Base-by-base conservation (phyloP, 192 early-diverging fungal species). In the Coemansia sp. region DNA sequence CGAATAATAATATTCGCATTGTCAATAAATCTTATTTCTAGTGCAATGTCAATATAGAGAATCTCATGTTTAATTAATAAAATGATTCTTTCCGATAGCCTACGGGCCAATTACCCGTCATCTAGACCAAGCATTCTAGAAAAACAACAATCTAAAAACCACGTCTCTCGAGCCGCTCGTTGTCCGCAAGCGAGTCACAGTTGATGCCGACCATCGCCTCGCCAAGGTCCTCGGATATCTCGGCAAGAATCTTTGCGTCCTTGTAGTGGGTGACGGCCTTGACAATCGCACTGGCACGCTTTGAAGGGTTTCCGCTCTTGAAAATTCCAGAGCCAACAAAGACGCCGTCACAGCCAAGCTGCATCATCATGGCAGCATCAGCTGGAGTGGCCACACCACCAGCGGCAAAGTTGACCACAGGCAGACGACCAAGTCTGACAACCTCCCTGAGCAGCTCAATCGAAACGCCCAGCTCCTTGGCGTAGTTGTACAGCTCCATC, bases 151-250 rank as follows among this genome's bases (percentile, higher is more conserved):
- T 50, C 25, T 56, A 56, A 17, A 37, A 56, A 19, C 79, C 74
- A 20, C 79, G 79, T 71, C 70, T 82, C 57, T 82, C 79, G 17
- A 82, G 61, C 32, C 79, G 79, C 74, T 82, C 74, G 53, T 68
- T 76, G 16, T 82, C 79, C 12, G 64, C 65, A 44, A 82, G 60
- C 16, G 79, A 82, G 64, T 69, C 74, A 63, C 79, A 82, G 71
- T 96, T 95, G 81, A 98, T 96, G 70, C 94, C 94, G 63, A 99
- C 97, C 95, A 96, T 97, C 41, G 96, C 90, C 84, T 96, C 94
- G 66, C 97, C 96, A 19, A 98, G 87, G 69, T 96, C 85, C 81
- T 93, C 93, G 7, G 93, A 94, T 40, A 98, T 89, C 39, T 89
- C 86, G 48, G 94, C 95, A 38, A 99, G 84, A 37, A 96, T 87